Base-by-base conservation (phyloP, 75 land plant genomes). In the Isoetes taiwanensis region DNA sequence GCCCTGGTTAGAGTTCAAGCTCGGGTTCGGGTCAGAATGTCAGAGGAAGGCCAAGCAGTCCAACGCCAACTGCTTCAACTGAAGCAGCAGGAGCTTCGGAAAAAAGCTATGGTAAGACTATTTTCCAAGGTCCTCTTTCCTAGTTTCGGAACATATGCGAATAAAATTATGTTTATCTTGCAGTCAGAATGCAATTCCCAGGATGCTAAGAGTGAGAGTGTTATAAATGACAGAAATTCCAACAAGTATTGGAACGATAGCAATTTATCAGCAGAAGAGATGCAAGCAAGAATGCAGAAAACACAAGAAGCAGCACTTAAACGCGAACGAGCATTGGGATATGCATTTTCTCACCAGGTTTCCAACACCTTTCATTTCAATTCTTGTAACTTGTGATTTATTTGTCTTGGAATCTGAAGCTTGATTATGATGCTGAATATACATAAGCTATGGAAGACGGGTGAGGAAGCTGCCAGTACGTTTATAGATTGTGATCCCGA, bases 1-100 rank as follows among this genome's bases (percentile, higher is more conserved):
- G 87, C 94, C 0, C 64, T 87, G 32, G 84, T 78, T 4, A 67
- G 84, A 0, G 87, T 83, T 4, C 93, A 86, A 42, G 81, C 78
- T 19, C 54, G 87, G 8, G 81, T 84, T 2, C 58, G 80, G 19
- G 67, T 85, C 30, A 63, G 69, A 29, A 67, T 64, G 78, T 65
- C 71, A 27, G 97, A 80, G 53, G 84, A 82, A 58, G 64, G 62
- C 11, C 64, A 68, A 28, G 66, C 59, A 30, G 55, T 42, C 14
- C 75, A 41, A 28, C 56, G 52, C 31, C 46, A 73, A 61, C 66
- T 48, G 67, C 70, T 19, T 52, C 76, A 66, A 30, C 61, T 61
- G 23, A 57, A 60, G 43, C 65, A 61, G 29, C 76, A 81, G 28
- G 4, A 17, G 26, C 52, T 57, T 8, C 52, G 68, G 23, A 58